A percentile compares a stretch with the other conserved stretches of the same genome.
Conservation (phyloP, 345 rosid species). For the Cardamine occulta region DNA sequence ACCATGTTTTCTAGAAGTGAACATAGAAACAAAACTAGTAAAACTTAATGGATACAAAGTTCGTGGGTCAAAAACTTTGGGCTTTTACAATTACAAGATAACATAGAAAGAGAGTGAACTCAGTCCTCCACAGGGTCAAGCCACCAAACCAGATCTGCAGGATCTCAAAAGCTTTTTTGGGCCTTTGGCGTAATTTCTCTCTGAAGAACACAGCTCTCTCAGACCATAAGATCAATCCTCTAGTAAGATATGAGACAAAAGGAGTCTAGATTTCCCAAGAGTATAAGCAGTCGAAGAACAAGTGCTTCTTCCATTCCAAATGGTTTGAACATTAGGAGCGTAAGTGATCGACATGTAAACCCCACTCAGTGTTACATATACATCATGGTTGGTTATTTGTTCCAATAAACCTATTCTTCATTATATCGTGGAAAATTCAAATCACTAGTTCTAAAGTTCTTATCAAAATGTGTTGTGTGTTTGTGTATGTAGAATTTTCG, state of each 20-base stretch:
- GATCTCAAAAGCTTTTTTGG: background rate
- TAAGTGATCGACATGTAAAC: background rate
- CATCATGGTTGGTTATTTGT: background rate
- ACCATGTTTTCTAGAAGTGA: too few relatives aligned
- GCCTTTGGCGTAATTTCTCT: background rate
- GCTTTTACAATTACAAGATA: background rate
- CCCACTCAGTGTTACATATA: background rate
- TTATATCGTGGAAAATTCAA: background rate
- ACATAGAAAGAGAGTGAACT: too few relatives aligned
- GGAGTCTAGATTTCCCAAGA: background rate
- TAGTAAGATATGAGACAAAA: too few relatives aligned
- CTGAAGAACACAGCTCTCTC: background rate
- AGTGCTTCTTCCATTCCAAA: background rate
- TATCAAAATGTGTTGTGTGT: background rate
- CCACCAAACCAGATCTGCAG: background rate
- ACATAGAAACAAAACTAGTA: background rate
- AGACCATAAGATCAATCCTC: too few relatives aligned
- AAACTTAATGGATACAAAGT: background rate
- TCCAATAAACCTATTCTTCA: background rate
- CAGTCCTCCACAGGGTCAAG: background rate
- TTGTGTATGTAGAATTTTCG: background rate
- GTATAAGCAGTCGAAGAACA: too few relatives aligned
- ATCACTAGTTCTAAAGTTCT: background rate
- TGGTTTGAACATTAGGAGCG: background rate
- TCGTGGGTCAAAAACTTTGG: slow-evolving; percentile 1